Evolutionary conservation across 2,329 filamentous ascomycete genomes (phyloP).

Genomic region (Lasiodiplodia citricola): DNA sequence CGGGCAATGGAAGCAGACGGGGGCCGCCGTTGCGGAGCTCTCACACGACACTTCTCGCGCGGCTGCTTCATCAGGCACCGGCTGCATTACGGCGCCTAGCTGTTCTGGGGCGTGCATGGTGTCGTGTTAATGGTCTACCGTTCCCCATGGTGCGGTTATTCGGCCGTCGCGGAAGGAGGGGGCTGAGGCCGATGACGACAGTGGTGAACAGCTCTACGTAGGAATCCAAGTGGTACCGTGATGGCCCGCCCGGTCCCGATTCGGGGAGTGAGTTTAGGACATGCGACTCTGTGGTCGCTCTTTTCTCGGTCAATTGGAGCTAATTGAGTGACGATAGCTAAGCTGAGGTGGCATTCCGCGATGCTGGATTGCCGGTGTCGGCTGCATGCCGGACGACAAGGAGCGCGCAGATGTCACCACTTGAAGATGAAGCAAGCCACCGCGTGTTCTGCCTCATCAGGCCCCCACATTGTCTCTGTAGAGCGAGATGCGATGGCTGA

Average conservation of each 20-base stretch:
- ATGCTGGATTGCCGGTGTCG: not conserved
- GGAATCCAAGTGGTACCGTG: not conserved
- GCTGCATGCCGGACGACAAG: not conserved
- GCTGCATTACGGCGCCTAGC: constrained; percentile 13
- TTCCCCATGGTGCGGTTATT: not conserved
- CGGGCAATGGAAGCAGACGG: constrained; percentile 9
- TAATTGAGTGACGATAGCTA: not conserved
- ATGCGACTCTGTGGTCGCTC: not conserved
- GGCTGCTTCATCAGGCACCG: constrained; percentile 17
- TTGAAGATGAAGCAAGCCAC: constrained; percentile 2
- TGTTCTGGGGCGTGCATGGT: constrained; percentile 1
- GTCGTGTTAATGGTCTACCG: constrained; percentile 3
- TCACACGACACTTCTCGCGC: constrained; percentile 14
- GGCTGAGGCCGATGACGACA: constrained; percentile 2
- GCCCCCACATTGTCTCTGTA: not conserved
- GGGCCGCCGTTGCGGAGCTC: not conserved
- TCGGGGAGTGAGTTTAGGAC: constrained; percentile 3
- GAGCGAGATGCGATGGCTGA: constrained; percentile 3
- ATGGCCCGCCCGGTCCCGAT: not conserved
- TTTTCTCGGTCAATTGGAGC: constrained; percentile 18
- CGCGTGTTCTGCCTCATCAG: not conserved
- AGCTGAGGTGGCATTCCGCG: constrained; percentile 3
- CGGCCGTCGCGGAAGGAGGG: not conserved
- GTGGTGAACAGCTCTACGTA: too few species aligned
- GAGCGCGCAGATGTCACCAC: not conserved